phyloP scores from a whole-genome alignment of 2,329 filamentous ascomycete genomes.

The Botrytis aclada region DNA sequence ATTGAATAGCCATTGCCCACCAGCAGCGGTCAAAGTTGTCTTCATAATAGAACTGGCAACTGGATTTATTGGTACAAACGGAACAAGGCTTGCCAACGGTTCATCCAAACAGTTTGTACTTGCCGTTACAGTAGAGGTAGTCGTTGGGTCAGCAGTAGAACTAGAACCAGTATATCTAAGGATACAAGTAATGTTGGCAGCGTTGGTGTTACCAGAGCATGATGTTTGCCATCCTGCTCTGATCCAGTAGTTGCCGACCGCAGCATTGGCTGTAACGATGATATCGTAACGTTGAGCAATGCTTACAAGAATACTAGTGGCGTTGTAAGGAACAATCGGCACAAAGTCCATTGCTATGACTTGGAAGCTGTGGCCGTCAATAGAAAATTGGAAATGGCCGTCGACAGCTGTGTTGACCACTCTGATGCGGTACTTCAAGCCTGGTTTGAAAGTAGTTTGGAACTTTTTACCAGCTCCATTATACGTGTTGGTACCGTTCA shows the following conservation, averaged over 20 bases:
- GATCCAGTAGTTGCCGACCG: conserved; percentile 55
- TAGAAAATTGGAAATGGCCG: conserved; percentile 44
- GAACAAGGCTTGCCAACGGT: conserved; percentile 32
- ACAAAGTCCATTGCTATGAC: conserved; percentile 58
- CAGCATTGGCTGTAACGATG: conserved; percentile 53
- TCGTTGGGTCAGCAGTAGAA: conserved; percentile 36
- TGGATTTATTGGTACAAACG: conserved; percentile 30
- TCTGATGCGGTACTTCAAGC: conserved; percentile 44
- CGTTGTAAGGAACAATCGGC: conserved; percentile 52
- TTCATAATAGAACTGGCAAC: conserved; percentile 20
- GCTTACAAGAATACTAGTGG: conserved; percentile 43
- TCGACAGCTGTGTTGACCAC: conserved; percentile 46
- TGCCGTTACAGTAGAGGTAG: conserved; percentile 27
- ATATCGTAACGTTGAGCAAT: conserved; percentile 49
- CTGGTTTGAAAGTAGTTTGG: conserved; percentile 5
- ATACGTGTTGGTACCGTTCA: conserved; percentile 43
- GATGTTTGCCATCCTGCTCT: conserved; percentile 47
- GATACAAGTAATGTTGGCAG: conserved; percentile 44
- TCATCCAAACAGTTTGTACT: conserved; percentile 36
- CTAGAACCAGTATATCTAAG: conserved; percentile 41
- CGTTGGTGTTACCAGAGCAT: conserved; percentile 56
- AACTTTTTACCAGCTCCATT: conserved; percentile 21
- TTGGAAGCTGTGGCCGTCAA: conserved; percentile 53
- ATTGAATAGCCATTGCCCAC: conserved; percentile 49
- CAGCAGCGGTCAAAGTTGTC: conserved; percentile 27